phyloP scores from a whole-genome alignment of 2,329 filamentous ascomycete species.

The Pseudocercospora fuligena region DNA sequence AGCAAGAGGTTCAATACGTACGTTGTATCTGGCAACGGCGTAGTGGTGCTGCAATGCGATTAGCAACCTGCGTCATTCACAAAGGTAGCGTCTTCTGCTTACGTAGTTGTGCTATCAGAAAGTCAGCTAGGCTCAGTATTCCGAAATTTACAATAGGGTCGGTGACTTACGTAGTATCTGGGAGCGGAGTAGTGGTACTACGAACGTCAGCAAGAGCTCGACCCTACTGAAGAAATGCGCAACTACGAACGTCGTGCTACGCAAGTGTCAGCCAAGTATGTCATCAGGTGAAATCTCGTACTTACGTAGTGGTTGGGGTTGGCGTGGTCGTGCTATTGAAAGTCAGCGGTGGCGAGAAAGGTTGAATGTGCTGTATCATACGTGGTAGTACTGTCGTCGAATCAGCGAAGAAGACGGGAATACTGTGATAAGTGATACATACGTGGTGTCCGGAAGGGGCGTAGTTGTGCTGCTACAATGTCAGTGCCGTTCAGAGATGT shows the following conservation, averaged over 20 bases:
- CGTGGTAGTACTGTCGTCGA: neutral
- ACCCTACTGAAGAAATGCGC: too few relatives aligned
- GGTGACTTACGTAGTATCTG: neutral
- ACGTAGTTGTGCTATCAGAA: neutral
- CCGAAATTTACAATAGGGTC: neutral
- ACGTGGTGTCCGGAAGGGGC: neutral
- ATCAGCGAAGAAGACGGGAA: neutral
- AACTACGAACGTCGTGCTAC: too few relatives aligned
- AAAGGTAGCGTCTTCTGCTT: neutral
- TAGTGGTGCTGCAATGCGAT: neutral
- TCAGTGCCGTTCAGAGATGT: neutral
- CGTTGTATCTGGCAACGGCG: neutral
- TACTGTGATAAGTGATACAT: neutral
- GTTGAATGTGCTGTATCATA: neutral
- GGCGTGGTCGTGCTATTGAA: neutral
- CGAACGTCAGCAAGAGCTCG: neutral
- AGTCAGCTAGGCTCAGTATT: neutral
- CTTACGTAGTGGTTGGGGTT: neutral
- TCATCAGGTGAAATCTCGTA: neutral
- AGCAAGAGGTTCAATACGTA: neutral
- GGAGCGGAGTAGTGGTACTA: neutral
- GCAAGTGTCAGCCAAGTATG: too few relatives aligned
- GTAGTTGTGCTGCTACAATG: neutral
- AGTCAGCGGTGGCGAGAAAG: neutral
- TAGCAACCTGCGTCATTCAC: neutral